phyloP scores from a whole-genome alignment of 768 basidiomycete species.

The Hygrophorus pudorinus region DNA sequence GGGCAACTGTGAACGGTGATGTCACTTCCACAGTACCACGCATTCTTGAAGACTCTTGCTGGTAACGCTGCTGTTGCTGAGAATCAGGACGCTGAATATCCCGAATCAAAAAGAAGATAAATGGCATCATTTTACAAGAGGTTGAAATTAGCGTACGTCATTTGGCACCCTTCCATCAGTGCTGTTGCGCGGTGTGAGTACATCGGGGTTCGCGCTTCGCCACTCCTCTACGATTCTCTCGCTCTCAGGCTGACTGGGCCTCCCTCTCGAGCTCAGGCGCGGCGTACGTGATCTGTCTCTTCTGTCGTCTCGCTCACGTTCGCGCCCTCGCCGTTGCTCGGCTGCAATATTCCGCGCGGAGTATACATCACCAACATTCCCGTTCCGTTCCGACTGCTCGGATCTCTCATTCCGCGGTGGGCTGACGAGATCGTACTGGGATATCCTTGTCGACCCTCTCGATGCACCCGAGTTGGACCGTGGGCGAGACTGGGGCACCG shows the following conservation, averaged over 20 bases:
- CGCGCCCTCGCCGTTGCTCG: background rate
- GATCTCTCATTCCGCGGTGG: slow-evolving; percentile 14
- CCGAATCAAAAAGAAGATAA: background rate
- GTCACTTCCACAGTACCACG: background rate
- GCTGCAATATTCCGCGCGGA: background rate
- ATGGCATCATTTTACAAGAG: background rate
- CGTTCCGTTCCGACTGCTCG: too few relatives aligned
- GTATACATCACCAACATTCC: too few relatives aligned
- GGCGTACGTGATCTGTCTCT: background rate
- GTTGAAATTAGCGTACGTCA: background rate
- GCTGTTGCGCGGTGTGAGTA: slow-evolving; percentile 3
- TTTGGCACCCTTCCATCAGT: background rate
- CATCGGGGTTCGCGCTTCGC: slow-evolving; percentile 20
- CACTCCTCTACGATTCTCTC: slow-evolving; percentile 21
- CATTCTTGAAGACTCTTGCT: background rate
- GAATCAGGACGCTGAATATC: background rate
- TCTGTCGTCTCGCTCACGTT: background rate
- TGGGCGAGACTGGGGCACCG: slow-evolving; percentile 5
- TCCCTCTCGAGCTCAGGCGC: background rate
- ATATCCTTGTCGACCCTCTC: slow-evolving; percentile 24
- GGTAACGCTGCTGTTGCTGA: background rate
- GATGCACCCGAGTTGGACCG: slow-evolving; percentile 20
- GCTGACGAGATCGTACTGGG: slow-evolving; percentile 27
- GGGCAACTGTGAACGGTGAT: background rate
- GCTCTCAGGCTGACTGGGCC: slow-evolving; percentile 15